Conservation (phyloP, 73 alveolate genomes). For the Paramecium caudatum region DNA sequence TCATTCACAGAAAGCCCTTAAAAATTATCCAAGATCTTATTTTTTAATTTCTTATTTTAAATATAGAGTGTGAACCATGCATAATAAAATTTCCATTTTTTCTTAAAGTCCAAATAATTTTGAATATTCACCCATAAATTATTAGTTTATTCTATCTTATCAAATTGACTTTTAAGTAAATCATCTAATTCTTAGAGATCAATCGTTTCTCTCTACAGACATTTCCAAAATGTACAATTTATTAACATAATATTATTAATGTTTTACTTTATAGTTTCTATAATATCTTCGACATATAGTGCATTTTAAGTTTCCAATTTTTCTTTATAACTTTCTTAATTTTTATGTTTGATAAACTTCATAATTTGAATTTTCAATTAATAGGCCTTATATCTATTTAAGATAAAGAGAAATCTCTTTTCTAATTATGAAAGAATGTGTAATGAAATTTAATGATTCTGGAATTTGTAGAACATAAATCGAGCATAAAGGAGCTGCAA, state of each 20-base stretch:
- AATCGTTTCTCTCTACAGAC: conserved; percentile 18
- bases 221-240: conserved; percentile 70
- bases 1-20: conserved; percentile 63
- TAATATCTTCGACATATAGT: conserved; percentile 47
- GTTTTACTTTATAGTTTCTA: conserved; percentile 16
- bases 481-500: conserved; percentile 50
- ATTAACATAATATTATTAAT: conserved; percentile 30
- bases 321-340: conserved; percentile 62
- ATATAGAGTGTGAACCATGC: conserved; percentile 69
- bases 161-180: conserved; percentile 30
- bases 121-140: conserved; percentile 50
- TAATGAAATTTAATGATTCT: conserved; percentile 59
- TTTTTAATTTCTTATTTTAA: conserved; percentile 58
- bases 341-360: conserved; percentile 18
- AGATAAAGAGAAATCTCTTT: conserved; percentile 6
- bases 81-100: conserved; percentile 74
- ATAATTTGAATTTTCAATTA: conserved; percentile 1
- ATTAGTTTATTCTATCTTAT: conserved; percentile 29
- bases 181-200: conserved; percentile 63
- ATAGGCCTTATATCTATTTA: conserved; percentile 31
- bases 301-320: conserved; percentile 65
- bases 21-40: conserved; percentile 66
- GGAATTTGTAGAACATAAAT: conserved; percentile 51
- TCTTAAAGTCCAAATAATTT: conserved; percentile 63
- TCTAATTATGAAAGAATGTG: conserved; percentile 53